phyloP scores from a whole-genome alignment of 805 yeast genomes.

The Danielozyma ontarioensis region DNA sequence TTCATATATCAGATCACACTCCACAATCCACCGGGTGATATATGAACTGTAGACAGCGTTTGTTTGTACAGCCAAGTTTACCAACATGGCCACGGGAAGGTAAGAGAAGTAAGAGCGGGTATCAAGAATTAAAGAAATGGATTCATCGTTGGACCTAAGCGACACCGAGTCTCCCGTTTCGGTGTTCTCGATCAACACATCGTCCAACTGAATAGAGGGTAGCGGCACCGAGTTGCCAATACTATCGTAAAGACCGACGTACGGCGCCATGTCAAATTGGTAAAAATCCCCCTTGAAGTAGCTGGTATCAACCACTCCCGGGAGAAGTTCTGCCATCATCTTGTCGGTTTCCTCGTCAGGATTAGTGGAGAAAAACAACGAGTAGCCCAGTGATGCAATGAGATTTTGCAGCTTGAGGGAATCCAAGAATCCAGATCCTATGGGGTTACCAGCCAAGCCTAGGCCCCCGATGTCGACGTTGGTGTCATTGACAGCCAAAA shows the following conservation, averaged over 20 bases:
- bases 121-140: slow-evolving; percentile 55
- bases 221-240: slow-evolving; percentile 9
- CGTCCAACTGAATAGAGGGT: slow-evolving; percentile 28
- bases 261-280: slow-evolving; percentile 46
- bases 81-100: slow-evolving; percentile 52
- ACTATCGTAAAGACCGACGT: slow-evolving; percentile 4
- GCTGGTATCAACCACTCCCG: slow-evolving; percentile 55
- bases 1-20: slow-evolving; percentile 45
- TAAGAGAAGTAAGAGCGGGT: slow-evolving; percentile 45
- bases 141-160: slow-evolving; percentile 21
- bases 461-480: slow-evolving; percentile 25
- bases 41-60: slow-evolving; percentile 55
- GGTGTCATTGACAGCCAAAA: slow-evolving; percentile 20
- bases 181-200: slow-evolving; percentile 20
- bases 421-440: slow-evolving; percentile 24
- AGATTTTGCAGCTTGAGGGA: slow-evolving; percentile 12
- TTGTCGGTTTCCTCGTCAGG: slow-evolving; percentile 3
- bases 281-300: slow-evolving; percentile 44
- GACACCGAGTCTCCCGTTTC: slow-evolving; percentile 30
- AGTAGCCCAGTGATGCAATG: slow-evolving; percentile 28
- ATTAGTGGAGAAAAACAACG: slow-evolving; percentile 22
- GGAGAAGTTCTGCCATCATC: slow-evolving; percentile 34
- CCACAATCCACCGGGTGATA: slow-evolving; percentile 53
- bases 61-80: slow-evolving; percentile 63
- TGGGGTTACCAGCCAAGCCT: slow-evolving; percentile 28